A percentile compares a stretch with the other conserved stretches of the same genome.
These are phyloP conservation scores for Globisporangium paddicum DNA, from an alignment of 352 stramenopile species.

Conservation along the genomic window DNA sequence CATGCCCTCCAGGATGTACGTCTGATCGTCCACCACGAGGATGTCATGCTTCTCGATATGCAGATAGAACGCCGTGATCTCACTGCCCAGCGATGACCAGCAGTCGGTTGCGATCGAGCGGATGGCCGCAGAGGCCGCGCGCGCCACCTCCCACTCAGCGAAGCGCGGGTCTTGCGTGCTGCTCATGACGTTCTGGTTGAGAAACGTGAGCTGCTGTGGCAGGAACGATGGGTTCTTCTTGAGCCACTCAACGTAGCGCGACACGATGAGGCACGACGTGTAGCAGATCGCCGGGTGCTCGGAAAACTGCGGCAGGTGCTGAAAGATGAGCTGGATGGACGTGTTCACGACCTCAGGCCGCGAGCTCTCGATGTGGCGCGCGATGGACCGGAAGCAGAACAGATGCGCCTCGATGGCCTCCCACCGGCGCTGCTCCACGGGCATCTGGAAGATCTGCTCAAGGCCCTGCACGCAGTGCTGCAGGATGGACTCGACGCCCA, in stretches of 20 bases:
- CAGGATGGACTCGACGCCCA: constrained; percentile 68
- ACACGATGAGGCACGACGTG: constrained; percentile 81
- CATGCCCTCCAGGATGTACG: constrained; percentile 81
- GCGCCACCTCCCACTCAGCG: constrained; percentile 69
- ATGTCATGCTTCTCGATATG: constrained; percentile 65
- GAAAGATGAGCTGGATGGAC: constrained; percentile 69
- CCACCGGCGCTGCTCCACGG: constrained; percentile 44
- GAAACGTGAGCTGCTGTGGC: constrained; percentile 51
- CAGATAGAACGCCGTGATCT: constrained; percentile 75
- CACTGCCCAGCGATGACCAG: constrained; percentile 55
- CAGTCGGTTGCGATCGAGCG: constrained; percentile 75
- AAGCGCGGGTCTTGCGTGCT: constrained; percentile 42
- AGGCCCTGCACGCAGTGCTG: constrained; percentile 75
- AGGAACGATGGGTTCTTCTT: constrained; percentile 41
- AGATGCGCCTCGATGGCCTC: constrained; percentile 77
- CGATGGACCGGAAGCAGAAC: constrained; percentile 83
- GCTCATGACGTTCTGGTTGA: constrained; percentile 65
- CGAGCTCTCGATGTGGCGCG: constrained; percentile 63
- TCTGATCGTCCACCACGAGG: constrained; percentile 75
- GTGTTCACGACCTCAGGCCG: constrained; percentile 21
- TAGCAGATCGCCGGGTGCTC: constrained; percentile 80
- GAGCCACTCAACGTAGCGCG: constrained; percentile 78
- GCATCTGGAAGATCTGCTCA: constrained; percentile 58
- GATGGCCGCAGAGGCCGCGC: constrained; percentile 64
- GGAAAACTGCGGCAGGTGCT: constrained; percentile 67